These are phyloP conservation scores for Sarocladiaceae sp. DNA, from an alignment of 2,329 filamentous ascomycete genomes.

Conservation along the genomic window DNA sequence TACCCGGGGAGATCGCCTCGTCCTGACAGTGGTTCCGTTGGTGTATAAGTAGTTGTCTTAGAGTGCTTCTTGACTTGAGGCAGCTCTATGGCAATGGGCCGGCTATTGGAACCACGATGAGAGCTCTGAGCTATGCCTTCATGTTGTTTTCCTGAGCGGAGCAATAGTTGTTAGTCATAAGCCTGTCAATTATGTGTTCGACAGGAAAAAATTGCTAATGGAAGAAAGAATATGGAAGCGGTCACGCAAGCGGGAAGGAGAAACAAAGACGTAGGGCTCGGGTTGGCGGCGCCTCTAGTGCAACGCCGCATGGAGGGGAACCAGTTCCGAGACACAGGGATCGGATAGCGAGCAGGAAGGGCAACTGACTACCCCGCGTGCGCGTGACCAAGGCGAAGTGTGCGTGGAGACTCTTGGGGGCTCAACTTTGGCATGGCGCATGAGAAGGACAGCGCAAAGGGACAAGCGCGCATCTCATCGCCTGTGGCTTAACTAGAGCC, in stretches of 20 bases:
- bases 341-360: not conserved
- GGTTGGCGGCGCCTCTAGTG: conserved; percentile 3
- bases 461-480: conserved; percentile 1
- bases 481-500: conserved; percentile 7
- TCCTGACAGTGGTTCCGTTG: conserved; percentile 49
- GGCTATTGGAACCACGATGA: conserved; percentile 24
- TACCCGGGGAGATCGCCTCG: conserved; percentile 57
- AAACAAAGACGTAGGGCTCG: conserved; percentile 4
- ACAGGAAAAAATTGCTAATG: not conserved
- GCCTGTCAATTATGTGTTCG: no score
- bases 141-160: not conserved
- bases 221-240: not conserved
- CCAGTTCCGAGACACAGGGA: not conserved
- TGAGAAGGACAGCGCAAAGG: not conserved
- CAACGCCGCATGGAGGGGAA: conserved; percentile 1
- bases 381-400: conserved; percentile 1
- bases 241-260: not conserved
- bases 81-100: conserved; percentile 51
- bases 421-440: conserved; percentile 4
- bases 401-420: conserved; percentile 1
- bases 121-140: conserved; percentile 2
- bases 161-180: not conserved
- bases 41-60: conserved; percentile 28
- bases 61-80: conserved; percentile 23
- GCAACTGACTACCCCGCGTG: conserved; percentile 6